A percentile compares a stretch with the other conserved stretches of the same genome.
Evolutionary conservation across 2,329 filamentous ascomycete species (phyloP).

Genomic region (Thielaviopsis ethacetica): DNA sequence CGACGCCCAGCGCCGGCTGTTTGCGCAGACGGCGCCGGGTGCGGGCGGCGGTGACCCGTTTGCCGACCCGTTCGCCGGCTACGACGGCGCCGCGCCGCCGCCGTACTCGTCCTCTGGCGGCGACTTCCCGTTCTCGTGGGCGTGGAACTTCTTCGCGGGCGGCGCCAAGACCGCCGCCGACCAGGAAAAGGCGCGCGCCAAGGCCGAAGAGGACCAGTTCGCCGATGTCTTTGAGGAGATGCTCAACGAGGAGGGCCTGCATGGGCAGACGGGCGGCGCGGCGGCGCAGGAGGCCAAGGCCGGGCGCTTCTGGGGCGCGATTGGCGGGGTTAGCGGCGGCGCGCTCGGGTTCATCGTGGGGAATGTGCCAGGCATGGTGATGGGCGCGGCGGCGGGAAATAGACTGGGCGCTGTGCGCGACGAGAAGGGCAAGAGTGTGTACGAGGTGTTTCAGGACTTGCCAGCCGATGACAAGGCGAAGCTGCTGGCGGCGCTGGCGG

Average conservation of each 20-base stretch:
- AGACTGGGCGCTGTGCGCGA: constrained; percentile 79
- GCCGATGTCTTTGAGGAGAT: constrained; percentile 80
- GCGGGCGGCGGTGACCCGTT: constrained; percentile 13
- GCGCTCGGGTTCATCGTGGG: constrained; percentile 90
- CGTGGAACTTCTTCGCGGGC: constrained; percentile 44
- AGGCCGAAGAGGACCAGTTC: constrained; percentile 64
- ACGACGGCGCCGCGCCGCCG: constrained; percentile 20
- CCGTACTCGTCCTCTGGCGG: constrained; percentile 13
- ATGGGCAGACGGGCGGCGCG: constrained; percentile 36
- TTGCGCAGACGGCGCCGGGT: constrained; percentile 14
- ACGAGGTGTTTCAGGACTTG: constrained; percentile 73
- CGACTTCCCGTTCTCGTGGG: constrained; percentile 57
- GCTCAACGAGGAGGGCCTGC: constrained; percentile 73
- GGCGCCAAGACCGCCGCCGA: constrained; percentile 18
- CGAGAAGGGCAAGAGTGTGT: constrained; percentile 86
- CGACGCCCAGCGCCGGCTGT: constrained; percentile 43
- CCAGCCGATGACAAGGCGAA: constrained; percentile 68
- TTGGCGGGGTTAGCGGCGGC: constrained; percentile 75
- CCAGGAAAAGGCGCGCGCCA: constrained; percentile 25
- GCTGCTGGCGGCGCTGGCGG: constrained; percentile 68
- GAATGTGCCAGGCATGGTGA: constrained; percentile 76
- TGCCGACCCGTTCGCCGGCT: constrained; percentile 28
- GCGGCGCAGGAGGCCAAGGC: neutral
- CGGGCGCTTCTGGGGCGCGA: constrained; percentile 66
- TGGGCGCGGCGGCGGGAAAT: constrained; percentile 85